Evolutionary conservation across 768 basidiomycete species (phyloP), one percentile per base, ranked within the genome.

Genomic region (Sistotremastrum niveocremeum): DNA sequence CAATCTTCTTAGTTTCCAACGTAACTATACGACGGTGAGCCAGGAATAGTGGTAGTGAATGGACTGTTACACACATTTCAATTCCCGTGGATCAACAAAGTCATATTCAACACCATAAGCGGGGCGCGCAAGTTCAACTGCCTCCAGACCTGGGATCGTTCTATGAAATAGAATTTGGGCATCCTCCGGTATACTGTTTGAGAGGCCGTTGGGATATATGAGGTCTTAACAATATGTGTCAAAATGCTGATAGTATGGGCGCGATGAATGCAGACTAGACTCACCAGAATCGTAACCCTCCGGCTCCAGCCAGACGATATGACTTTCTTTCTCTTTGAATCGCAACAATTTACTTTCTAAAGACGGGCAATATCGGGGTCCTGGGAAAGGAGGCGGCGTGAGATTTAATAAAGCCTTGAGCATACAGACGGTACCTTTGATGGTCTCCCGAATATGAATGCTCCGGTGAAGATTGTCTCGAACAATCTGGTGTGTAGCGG

Each of bases 21-120:
- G 86, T 88, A 11, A 75, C 84, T 88, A 49, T 5, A 3, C 39
- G 37, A 28, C 3, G 7, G 42, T 33, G 34, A 37, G 28, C 6
- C 20, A 20, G 20, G 5, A 3, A 28, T 11, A 31, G 38, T 46
- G 28, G 34, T 40, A 41, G 10, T 2, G 5, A 40, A 46, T 30
- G n/a, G 5, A 39, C 30, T 37, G 30, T 10, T 10, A 71, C 83
- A 52, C 51, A 86, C 86, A 65, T 32, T 65, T 66, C 35, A 94
- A 70, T 52, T 91, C 89, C 20, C 85, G 66, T 6, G 90, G 82
- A 63, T 94, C 88, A 7, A 94, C 70, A 56, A 87, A 79, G 56
- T 94, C 90, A 52, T 94, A 94, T 59, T 94, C 88, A 33, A 94
- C 87, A 2, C 90, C 90, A 63, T 93, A 94, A 0, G 87, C 90